phyloP scores from a whole-genome alignment of 148 eudicot genomes.

The Amaranthus hypochondriacus region DNA sequence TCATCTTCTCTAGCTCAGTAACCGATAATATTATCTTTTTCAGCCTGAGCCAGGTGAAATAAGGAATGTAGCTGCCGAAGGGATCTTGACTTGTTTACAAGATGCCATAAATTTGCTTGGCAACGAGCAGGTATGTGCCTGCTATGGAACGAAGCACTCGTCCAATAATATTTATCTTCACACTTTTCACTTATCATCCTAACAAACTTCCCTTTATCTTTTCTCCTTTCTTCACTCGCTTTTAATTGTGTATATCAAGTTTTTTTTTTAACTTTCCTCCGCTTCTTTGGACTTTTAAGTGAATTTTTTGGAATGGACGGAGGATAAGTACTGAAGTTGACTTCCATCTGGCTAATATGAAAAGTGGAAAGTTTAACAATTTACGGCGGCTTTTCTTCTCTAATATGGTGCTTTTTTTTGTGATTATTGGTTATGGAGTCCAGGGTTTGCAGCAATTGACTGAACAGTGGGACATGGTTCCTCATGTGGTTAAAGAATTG shows the following conservation, averaged over 20 bases:
- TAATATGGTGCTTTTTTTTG: background rate
- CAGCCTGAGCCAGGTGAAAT: constrained; percentile 80
- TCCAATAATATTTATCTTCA: no score
- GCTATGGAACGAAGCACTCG: background rate
- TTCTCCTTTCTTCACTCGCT: no score
- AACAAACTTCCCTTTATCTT: no score
- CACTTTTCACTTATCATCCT: no score
- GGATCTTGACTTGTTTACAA: constrained; percentile 77
- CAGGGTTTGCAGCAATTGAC: constrained; percentile 56
- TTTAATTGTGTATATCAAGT: no score
- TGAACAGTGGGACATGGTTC: constrained; percentile 76
- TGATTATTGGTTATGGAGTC: background rate
- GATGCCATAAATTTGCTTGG: constrained; percentile 74
- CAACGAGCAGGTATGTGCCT: constrained; percentile 54
- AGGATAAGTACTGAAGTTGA: background rate
- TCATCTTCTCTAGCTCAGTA: background rate
- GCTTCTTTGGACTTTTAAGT: no score
- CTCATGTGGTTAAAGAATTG: constrained; percentile 75
- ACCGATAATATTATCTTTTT: background rate
- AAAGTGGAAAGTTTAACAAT: background rate
- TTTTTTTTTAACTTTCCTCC: no score
- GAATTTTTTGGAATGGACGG: no score
- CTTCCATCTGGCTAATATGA: background rate
- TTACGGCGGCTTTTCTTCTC: background rate
- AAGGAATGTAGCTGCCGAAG: constrained; percentile 80